Conservation (phyloP, 1,284 basidiomycete genomes). For the Microstroma glucosiphilum region DNA sequence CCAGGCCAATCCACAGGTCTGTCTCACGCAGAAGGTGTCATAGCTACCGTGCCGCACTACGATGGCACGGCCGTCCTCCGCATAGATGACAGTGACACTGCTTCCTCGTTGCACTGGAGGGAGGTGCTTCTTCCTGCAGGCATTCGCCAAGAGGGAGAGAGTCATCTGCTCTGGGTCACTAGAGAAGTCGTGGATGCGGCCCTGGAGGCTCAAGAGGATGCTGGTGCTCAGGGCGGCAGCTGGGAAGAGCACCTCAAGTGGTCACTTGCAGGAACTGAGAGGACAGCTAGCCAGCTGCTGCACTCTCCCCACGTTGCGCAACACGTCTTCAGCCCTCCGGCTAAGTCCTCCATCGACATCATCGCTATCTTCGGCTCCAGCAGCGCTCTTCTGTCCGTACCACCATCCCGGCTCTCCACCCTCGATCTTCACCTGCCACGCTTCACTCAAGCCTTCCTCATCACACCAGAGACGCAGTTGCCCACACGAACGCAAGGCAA, state of each 20-base stretch:
- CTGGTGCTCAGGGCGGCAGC: not conserved
- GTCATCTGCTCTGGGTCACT: conserved; percentile 1
- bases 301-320: not conserved
- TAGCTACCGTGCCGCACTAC: not conserved
- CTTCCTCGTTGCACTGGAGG: not conserved
- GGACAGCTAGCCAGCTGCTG: not conserved
- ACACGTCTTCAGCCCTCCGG: too few relatives aligned
- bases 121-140: not conserved
- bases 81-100: not conserved
- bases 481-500: not conserved
- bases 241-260: not conserved
- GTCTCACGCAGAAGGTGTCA: not conserved
- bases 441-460: not conserved
- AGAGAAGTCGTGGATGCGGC: not conserved
- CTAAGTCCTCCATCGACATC: not conserved
- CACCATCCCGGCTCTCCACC: not conserved
- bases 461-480: not conserved
- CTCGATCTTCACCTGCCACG: not conserved
- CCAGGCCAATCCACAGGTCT: too few relatives aligned
- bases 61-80: not conserved
- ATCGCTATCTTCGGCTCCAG: not conserved
- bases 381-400: not conserved
- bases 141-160: not conserved
- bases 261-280: not conserved
- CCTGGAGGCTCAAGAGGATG: not conserved